A percentile compares a stretch with the other conserved stretches of the same genome.
Evolutionary conservation across 2,329 filamentous ascomycete genomes (phyloP).

Genomic region (Fusarium torreyae): DNA sequence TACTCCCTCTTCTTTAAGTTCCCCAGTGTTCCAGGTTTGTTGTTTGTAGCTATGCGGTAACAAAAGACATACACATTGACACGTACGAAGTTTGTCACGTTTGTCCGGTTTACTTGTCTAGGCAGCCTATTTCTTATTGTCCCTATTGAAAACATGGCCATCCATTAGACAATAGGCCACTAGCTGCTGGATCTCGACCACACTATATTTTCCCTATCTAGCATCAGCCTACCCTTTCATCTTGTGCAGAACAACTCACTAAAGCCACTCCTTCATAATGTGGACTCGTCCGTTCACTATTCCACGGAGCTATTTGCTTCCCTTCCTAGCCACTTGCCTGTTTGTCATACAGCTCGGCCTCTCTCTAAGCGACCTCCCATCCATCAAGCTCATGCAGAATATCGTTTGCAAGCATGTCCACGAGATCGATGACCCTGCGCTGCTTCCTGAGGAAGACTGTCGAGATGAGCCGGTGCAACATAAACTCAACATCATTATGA

Average conservation of each 20-base stretch:
- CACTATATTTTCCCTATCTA: background rate
- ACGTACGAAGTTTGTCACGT: constrained; percentile 7
- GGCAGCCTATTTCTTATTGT: constrained; percentile 12
- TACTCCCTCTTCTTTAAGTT: background rate
- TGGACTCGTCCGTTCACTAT: constrained; percentile 30
- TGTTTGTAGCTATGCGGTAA: background rate
- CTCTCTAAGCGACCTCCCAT: constrained; percentile 44
- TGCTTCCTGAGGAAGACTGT: constrained; percentile 42
- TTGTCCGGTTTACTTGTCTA: background rate
- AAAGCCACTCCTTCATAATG: constrained; percentile 23
- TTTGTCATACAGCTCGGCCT: constrained; percentile 49
- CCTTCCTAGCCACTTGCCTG: constrained; percentile 42
- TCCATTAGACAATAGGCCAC: constrained; percentile 9
- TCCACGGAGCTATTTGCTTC: constrained; percentile 33
- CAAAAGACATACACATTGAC: background rate
- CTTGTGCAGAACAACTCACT: background rate
- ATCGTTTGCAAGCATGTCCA: constrained; percentile 44
- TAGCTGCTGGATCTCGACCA: background rate
- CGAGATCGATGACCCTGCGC: background rate
- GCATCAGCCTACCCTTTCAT: background rate
- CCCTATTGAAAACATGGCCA: constrained; percentile 9
- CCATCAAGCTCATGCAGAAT: constrained; percentile 45
- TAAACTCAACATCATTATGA: constrained; percentile 41
- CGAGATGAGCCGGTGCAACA: constrained; percentile 41
- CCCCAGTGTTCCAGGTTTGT: background rate